Evolutionary conservation across 192 early-diverging fungal genomes (phyloP).

Genomic region (Coemansia sp.): DNA sequence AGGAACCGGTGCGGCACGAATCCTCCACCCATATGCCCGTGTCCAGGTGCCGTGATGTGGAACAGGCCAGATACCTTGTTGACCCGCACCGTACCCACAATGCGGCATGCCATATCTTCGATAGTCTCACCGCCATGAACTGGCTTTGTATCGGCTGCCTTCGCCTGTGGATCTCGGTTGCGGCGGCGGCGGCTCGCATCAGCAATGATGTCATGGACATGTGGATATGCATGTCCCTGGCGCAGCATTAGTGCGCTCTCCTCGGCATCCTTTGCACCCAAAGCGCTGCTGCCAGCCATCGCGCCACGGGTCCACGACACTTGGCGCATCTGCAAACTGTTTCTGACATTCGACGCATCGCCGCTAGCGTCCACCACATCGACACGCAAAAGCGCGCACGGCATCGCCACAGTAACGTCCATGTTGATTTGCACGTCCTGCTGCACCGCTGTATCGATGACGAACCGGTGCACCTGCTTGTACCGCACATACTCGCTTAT

Average conservation of each 20-base stretch:
- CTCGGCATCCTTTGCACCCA: no score
- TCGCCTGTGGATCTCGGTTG: no score
- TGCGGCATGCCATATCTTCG: conserved; percentile 65
- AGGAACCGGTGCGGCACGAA: conserved; percentile 65
- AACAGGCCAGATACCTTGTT: conserved; percentile 86
- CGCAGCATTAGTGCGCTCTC: background rate
- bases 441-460: conserved; percentile 70
- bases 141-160: background rate
- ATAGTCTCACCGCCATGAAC: background rate
- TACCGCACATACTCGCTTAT: conserved; percentile 63
- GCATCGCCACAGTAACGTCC: conserved; percentile 86
- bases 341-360: background rate
- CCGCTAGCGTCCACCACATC: conserved; percentile 50
- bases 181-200: conserved; percentile 11
- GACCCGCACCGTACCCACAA: conserved; percentile 70
- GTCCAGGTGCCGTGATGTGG: conserved; percentile 87
- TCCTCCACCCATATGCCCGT: conserved; percentile 71
- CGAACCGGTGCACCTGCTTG: conserved; percentile 73
- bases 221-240: conserved; percentile 5
- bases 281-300: background rate
- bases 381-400: conserved; percentile 59
- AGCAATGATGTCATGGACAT: conserved; percentile 44
- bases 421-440: conserved; percentile 78
- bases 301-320: background rate
- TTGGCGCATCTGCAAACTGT: conserved; percentile 5